These are phyloP conservation scores for Cryphonectria naterciae DNA, from an alignment of 2,329 filamentous ascomycete genomes.

Conservation along the genomic window DNA sequence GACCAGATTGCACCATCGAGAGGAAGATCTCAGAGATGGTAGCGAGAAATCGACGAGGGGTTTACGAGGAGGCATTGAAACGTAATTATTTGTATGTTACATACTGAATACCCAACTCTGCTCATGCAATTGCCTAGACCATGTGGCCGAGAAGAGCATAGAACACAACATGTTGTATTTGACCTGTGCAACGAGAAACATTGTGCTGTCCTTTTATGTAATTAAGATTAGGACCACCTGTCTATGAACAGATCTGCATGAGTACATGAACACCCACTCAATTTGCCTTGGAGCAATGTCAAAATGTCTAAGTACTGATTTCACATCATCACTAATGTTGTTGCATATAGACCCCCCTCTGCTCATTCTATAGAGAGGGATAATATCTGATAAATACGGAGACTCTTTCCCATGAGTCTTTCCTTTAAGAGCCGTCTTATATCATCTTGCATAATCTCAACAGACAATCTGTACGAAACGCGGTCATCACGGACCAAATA, in stretches of 20 bases:
- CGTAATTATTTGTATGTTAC: background rate
- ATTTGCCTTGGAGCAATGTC: background rate
- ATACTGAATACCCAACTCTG: background rate
- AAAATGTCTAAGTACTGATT: too few relatives aligned
- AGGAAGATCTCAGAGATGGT: background rate
- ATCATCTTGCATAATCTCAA: too few relatives aligned
- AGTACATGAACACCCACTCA: background rate
- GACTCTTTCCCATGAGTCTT: too few relatives aligned
- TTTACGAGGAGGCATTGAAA: background rate
- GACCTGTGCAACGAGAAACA: background rate
- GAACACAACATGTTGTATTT: background rate
- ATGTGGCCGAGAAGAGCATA: background rate
- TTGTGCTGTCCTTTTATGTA: background rate
- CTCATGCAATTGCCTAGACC: background rate
- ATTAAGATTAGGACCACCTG: background rate
- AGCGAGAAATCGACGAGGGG: background rate
- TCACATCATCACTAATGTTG: too few relatives aligned
- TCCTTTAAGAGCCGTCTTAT: too few relatives aligned
- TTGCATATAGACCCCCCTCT: too few relatives aligned
- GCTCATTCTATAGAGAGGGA: too few relatives aligned
- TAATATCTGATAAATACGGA: too few relatives aligned
- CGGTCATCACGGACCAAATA: too few relatives aligned
- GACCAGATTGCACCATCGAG: background rate
- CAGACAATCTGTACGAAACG: too few relatives aligned
- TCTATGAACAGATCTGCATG: background rate